Evolutionary conservation across 1,139 yeast species (phyloP).

Genomic region (Kluyveromyces sp.): DNA sequence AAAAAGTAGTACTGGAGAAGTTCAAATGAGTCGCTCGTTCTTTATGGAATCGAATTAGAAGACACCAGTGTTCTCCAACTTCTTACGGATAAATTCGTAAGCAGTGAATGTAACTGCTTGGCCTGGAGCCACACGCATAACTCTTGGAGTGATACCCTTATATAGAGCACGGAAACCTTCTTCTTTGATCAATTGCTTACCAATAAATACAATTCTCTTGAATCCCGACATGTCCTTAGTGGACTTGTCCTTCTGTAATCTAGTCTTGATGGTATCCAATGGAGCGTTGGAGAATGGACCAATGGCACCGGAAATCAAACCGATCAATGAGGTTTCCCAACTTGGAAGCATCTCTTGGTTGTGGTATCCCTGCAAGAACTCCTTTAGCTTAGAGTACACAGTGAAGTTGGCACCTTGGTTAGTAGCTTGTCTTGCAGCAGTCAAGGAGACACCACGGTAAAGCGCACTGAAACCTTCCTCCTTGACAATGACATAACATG

Average conservation of each 20-base stretch:
- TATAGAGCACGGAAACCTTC: constrained; percentile 85
- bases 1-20: too few relatives aligned
- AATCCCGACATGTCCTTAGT: constrained; percentile 61
- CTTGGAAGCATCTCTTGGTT: constrained; percentile 61
- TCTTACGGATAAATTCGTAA: constrained; percentile 77
- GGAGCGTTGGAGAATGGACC: constrained; percentile 99
- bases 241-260: constrained; percentile 87
- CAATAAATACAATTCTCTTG: constrained; percentile 68
- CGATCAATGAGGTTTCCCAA: constrained; percentile 90
- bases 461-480: constrained; percentile 89
- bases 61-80: constrained; percentile 43
- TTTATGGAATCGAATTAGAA: neutral
- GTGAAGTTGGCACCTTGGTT: constrained; percentile 99
- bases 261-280: constrained; percentile 90
- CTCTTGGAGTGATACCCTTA: constrained; percentile 97
- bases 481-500: constrained; percentile 70
- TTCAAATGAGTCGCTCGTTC: too few relatives aligned
- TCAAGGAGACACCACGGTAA: constrained; percentile 90
- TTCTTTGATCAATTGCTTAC: constrained; percentile 72
- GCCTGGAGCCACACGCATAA: constrained; percentile 99
- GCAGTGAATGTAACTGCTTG: constrained; percentile 98
- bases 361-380: constrained; percentile 61
- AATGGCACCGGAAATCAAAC: constrained; percentile 89
- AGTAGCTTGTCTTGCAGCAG: constrained; percentile 97
- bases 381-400: constrained; percentile 80